Evolutionary conservation across 768 basidiomycete species (phyloP), one percentile per base, ranked within the genome.

Genomic region (Trametes punicea): DNA sequence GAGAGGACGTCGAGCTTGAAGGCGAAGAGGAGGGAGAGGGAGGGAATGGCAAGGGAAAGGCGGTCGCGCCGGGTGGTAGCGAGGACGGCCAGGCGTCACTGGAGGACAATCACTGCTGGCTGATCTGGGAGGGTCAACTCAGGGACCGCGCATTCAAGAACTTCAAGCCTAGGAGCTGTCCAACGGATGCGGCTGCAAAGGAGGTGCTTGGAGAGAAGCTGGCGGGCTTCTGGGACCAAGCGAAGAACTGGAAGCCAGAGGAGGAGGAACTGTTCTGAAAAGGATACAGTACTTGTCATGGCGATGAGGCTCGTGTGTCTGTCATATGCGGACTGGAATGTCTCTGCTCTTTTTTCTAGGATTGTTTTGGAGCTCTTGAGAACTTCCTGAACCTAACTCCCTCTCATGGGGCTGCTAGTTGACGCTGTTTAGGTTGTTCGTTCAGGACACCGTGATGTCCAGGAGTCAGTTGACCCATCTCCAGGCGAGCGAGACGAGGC

Each of bases 111-210:
- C 80, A 81, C 56, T 98, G 97, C 70, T 87, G 83, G 67, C 71
- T 97, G 49, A 83, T 98, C 6, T 99, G 97, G 96, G 92, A 95
- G 67, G 97, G 97, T 9, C 80, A 83, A 46, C 70, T 97, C 55
- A 80, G 90, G 55, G 94, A 98, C 64, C 77, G 91, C 40, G 77
- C 81, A 48, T 98, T 93, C 72, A 84, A 70, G 65, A 74, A 73
- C 51, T 98, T 97, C 73, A 89, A 84, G 67, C 86, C 88, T 30
- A 87, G 82, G 74, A 84, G 79, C 51, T 91, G 89, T 63, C 90
- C 89, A 27, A 90, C 89, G 0, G 97, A 99, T 69, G 73, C 80
- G 21, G 78, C 85, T 33, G 96, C 93, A 11, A 90, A 90, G 72
- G 95, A 97, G 62, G 77, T 83, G 46, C 77, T 98, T 25, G 95